Conservation (phyloP, 2,329 filamentous ascomycete genomes). For the Mycogone perniciosa region DNA sequence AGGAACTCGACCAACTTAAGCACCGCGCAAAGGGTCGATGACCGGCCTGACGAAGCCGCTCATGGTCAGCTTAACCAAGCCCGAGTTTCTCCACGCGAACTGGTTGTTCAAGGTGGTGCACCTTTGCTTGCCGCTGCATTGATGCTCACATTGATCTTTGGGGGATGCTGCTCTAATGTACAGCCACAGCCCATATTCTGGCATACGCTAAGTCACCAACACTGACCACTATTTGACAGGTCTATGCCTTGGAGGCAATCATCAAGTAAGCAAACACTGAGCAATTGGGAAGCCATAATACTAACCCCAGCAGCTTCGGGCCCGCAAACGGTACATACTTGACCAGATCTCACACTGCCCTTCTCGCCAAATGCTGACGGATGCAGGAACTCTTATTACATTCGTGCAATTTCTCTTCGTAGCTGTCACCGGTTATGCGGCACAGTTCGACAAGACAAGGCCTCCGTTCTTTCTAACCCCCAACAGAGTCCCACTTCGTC, state of each 20-base stretch:
- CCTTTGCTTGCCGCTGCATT: conserved; percentile 49
- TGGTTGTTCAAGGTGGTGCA: not conserved
- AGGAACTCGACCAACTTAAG: too few species aligned
- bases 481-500: conserved; percentile 73
- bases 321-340: conserved; percentile 64
- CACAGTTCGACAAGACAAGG: conserved; percentile 62
- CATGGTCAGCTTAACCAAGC: too few species aligned
- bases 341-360: not conserved
- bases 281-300: not conserved
- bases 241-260: conserved; percentile 93
- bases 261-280: conserved; percentile 62
- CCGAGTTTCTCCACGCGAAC: too few species aligned
- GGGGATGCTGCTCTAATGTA: conserved; percentile 91
- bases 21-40: too few species aligned
- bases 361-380: conserved; percentile 5
- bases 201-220: not conserved
- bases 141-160: conserved; percentile 85
- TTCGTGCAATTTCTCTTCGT: conserved; percentile 88
- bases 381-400: conserved; percentile 70
- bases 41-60: too few species aligned
- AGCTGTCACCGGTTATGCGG: conserved; percentile 68
- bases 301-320: conserved; percentile 55
- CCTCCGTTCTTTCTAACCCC: conserved; percentile 67
- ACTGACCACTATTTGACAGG: conserved; percentile 44
- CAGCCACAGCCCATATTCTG: conserved; percentile 22